Evolutionary conservation across 2,329 filamentous ascomycete species (phyloP).

Genomic region (Colletotrichum kahawae): DNA sequence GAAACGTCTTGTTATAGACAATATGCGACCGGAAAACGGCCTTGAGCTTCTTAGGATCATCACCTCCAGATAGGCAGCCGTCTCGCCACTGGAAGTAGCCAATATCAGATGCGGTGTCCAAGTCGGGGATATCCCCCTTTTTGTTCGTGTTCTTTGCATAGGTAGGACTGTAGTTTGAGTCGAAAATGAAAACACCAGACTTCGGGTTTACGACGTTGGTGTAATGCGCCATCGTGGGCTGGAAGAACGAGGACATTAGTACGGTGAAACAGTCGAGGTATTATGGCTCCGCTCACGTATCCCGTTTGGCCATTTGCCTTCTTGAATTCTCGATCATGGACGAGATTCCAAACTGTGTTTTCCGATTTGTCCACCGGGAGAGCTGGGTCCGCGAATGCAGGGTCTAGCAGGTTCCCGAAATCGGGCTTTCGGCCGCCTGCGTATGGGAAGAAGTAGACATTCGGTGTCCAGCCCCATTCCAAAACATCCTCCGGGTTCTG

Average conservation of each 20-base stretch:
- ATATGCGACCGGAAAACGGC: not conserved
- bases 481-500: not conserved
- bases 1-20: not conserved
- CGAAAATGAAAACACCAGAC: not conserved
- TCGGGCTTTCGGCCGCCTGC: not conserved
- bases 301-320: not conserved
- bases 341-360: not conserved
- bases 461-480: not conserved
- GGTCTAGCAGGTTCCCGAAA: fast-evolving
- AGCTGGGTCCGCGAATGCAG: not conserved
- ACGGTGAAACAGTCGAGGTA: fast-evolving
- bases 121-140: not conserved
- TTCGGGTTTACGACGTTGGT: not conserved
- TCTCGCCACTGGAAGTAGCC: not conserved
- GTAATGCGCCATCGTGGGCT: not conserved
- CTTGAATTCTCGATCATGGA: not conserved
- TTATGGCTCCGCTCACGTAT: not conserved
- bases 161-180: not conserved
- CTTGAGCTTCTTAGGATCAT: fast-evolving
- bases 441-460: not conserved
- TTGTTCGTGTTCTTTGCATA: fast-evolving
- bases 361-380: not conserved
- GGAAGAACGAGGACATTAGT: not conserved
- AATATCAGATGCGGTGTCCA: not conserved
- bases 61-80: not conserved